Base-by-base conservation (phyloP, 495 filamentous ascomycete genomes). In the Hamigera avellanea region DNA sequence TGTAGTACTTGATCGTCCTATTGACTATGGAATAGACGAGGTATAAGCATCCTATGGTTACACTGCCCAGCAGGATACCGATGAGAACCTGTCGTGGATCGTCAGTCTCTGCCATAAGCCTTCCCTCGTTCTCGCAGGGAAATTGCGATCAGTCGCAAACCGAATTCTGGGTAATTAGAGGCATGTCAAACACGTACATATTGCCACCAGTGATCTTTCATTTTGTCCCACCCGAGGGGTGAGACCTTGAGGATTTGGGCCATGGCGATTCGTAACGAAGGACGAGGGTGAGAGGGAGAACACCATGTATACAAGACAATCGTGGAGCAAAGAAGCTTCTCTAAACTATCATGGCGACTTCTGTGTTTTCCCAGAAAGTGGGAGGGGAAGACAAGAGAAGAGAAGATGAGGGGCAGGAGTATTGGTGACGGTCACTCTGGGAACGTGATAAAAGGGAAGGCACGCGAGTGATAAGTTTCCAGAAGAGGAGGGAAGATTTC, bases 151-250 rank as follows among this genome's bases (percentile, higher is more conserved):
- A n/a, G n/a, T n/a, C n/a, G n/a, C n/a, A n/a, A n/a, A n/a, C n/a
- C n/a, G n/a, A n/a, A n/a, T n/a, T n/a, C n/a, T n/a, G 19, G 13
- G 19, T 46, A 43, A 28, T 16, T 37, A 48, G 35, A 14, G 19
- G 14, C 30, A 36, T 28, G 15, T 12, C 3, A 25, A 21, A 32
- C 36, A 56, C 61, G 41, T 50, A 67, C 63, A 52, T 52, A 61
- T 35, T 67, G 63, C 61, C 59, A 67, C 61, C 61, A 67, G 29
- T 61, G 42, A 0, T 36, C 36, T 36, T 42, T 60, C 59, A 64
- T 65, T 9, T 33, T 14, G 35, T 33, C 33, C 63, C 63, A 65
- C 36, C 54, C 50, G 9, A 65, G 27, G 27, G 59, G 49, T 18
- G 52, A 43, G 33, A 61, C 50, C 8, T 52, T 19, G 12, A 64